Conservation (phyloP, 2,329 filamentous ascomycete species). For the Calonectria leucothoes region DNA sequence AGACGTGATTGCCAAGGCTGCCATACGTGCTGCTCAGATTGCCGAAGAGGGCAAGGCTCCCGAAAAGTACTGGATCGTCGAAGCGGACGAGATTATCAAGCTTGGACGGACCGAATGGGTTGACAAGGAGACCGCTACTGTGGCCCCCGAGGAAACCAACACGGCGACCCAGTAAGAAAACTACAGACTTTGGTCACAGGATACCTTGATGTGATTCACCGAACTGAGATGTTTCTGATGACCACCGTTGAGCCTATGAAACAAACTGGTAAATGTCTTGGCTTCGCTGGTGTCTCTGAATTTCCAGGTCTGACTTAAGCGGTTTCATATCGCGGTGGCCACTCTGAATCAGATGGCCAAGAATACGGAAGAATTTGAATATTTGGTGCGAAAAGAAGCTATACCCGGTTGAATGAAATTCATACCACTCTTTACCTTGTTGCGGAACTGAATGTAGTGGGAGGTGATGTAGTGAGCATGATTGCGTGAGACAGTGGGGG, state of each 20-base stretch:
- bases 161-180: not conserved
- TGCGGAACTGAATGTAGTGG: not conserved
- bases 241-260: no score
- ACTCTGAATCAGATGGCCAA: not conserved
- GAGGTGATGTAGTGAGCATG: not conserved
- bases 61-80: slow-evolving; percentile 71
- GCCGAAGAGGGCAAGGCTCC: slow-evolving; percentile 70
- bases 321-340: not conserved
- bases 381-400: not conserved
- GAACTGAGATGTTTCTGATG: not conserved
- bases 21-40: slow-evolving; percentile 69
- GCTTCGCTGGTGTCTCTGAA: no score
- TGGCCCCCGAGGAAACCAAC: slow-evolving; percentile 25
- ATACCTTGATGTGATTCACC: not conserved
- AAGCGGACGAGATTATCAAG: slow-evolving; percentile 71
- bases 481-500: slow-evolving; percentile 20
- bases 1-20: slow-evolving; percentile 76
- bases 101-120: slow-evolving; percentile 72
- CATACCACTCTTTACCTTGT: not conserved
- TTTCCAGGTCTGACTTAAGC: not conserved
- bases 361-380: not conserved
- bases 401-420: not conserved
- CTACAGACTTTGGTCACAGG: not conserved
- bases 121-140: slow-evolving; percentile 12
- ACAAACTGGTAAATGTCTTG: not conserved